Percentiles rank a stretch among this genome's conserved stretches.
These are phyloP conservation scores for Pyrenophora seminiperda DNA, from an alignment of 2,329 filamentous ascomycete genomes.

Conservation along the genomic window DNA sequence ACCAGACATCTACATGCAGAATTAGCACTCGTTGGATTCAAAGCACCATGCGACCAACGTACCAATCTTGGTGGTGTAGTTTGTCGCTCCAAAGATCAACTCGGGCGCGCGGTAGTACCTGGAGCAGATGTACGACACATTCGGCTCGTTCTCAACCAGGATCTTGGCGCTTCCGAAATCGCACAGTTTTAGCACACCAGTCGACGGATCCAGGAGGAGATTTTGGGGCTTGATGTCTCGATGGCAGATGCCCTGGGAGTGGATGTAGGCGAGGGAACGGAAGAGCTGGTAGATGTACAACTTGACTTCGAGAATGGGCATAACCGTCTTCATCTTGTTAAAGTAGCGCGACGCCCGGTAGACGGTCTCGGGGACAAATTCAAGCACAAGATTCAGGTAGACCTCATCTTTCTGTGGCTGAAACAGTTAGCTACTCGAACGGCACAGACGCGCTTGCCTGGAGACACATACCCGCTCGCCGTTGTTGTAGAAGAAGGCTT, in stretches of 20 bases:
- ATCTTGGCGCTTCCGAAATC: slow-evolving; percentile 99
- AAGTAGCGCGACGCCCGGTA: slow-evolving; percentile 98
- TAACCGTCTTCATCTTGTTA: slow-evolving; percentile 99
- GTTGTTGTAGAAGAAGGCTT: slow-evolving; percentile 99
- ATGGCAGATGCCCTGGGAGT: slow-evolving; percentile 98
- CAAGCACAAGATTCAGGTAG: slow-evolving; percentile 96
- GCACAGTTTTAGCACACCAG: slow-evolving; percentile 93
- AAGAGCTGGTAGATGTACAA: slow-evolving; percentile 99
- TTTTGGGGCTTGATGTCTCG: slow-evolving; percentile 99
- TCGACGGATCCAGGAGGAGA: slow-evolving; percentile 86
- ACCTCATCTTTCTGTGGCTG: slow-evolving; percentile 79
- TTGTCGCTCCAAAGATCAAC: slow-evolving; percentile 97
- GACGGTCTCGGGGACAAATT: slow-evolving; percentile 97
- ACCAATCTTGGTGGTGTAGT: slow-evolving; percentile 99
- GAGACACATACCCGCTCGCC: slow-evolving; percentile 80
- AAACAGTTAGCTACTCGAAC: slow-evolving; percentile 39
- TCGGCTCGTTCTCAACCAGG: slow-evolving; percentile 96
- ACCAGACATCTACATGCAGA: slow-evolving; percentile 83
- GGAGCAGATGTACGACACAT: slow-evolving; percentile 99
- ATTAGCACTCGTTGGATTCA: slow-evolving; percentile 25
- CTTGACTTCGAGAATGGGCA: slow-evolving; percentile 98
- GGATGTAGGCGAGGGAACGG: slow-evolving; percentile 96
- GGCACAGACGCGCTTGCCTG: slow-evolving; percentile 11
- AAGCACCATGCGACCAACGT: slow-evolving; percentile 49
- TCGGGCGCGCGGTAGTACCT: slow-evolving; percentile 98